Conservation (phyloP, 768 basidiomycete genomes). For the Wakefieldia striispora region DNA sequence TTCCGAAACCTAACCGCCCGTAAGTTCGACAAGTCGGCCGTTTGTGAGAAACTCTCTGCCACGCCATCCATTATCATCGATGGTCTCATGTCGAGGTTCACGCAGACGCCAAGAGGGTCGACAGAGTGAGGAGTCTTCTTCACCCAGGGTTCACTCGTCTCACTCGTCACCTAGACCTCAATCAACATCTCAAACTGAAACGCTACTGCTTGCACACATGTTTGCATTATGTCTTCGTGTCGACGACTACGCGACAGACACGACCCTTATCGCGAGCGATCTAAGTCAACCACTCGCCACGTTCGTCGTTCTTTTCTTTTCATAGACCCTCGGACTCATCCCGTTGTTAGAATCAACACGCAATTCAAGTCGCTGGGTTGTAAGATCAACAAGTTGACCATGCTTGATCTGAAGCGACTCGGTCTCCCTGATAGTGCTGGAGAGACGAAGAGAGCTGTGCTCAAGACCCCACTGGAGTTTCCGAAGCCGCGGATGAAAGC, state of each 20-base stretch:
- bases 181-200: conserved; percentile 67
- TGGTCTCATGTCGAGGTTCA: conserved; percentile 73
- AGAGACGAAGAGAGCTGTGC: conserved; percentile 66
- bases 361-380: conserved; percentile 83
- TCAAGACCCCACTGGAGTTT: conserved; percentile 78
- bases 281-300: conserved; percentile 59
- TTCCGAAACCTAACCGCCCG: conserved; percentile 51
- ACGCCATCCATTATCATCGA: conserved; percentile 70
- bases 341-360: conserved; percentile 48
- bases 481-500: conserved; percentile 56
- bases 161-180: conserved; percentile 40
- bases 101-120: conserved; percentile 69
- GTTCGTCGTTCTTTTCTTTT: conserved; percentile 44
- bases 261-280: conserved; percentile 67
- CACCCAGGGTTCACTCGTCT: too few relatives aligned
- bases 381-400: conserved; percentile 54
- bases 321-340: neutral
- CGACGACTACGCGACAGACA: conserved; percentile 75
- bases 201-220: conserved; percentile 71
- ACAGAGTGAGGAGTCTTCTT: conserved; percentile 46
- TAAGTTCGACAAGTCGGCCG: conserved; percentile 46
- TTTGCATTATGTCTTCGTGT: conserved; percentile 78
- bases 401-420: conserved; percentile 64
- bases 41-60: conserved; percentile 54
- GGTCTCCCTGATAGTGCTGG: conserved; percentile 65